A percentile compares a stretch with the other conserved stretches of the same genome.
Conservation (phyloP, 768 basidiomycete genomes). For the Russula earlei region DNA sequence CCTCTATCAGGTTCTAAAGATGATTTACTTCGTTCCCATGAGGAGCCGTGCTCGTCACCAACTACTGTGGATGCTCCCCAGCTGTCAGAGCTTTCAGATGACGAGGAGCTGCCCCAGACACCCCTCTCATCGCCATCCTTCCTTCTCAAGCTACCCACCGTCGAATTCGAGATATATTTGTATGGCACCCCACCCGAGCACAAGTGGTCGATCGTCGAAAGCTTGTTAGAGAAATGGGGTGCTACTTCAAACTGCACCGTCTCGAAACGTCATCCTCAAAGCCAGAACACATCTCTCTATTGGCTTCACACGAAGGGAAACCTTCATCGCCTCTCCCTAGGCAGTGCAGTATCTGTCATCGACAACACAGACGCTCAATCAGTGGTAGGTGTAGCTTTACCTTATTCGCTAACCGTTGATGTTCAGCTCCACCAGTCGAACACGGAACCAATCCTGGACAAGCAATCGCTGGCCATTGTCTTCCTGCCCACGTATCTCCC, state of each 20-base stretch:
- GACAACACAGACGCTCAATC: conserved; percentile 30
- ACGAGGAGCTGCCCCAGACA: conserved; percentile 9
- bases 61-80: conserved; percentile 28
- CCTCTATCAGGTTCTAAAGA: conserved; percentile 65
- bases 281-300: conserved; percentile 19
- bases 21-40: conserved; percentile 49
- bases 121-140: conserved; percentile 15
- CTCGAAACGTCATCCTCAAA: conserved; percentile 20
- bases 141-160: conserved; percentile 21
- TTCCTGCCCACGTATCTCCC: conserved; percentile 45
- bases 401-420: conserved; percentile 27
- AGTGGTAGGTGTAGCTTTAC: conserved; percentile 29
- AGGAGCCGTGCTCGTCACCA: conserved; percentile 34
- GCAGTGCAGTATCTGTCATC: conserved; percentile 30
- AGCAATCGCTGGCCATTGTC: conserved; percentile 58
- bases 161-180: conserved; percentile 53
- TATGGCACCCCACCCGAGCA: conserved; percentile 51
- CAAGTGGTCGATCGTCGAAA: conserved; percentile 55
- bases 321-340: conserved; percentile 24
- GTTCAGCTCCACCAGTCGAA: conserved; percentile 35
- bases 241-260: conserved; percentile 27
- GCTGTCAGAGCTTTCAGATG: conserved; percentile 18
- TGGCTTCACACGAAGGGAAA: conserved; percentile 24
- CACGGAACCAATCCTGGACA: conserved; percentile 29
- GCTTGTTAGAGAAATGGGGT: conserved; percentile 47